Evolutionary conservation across 2,329 filamentous ascomycete genomes (phyloP), one percentile per base, ranked within the genome.

Genomic region (Penicillium psychrosexuale): DNA sequence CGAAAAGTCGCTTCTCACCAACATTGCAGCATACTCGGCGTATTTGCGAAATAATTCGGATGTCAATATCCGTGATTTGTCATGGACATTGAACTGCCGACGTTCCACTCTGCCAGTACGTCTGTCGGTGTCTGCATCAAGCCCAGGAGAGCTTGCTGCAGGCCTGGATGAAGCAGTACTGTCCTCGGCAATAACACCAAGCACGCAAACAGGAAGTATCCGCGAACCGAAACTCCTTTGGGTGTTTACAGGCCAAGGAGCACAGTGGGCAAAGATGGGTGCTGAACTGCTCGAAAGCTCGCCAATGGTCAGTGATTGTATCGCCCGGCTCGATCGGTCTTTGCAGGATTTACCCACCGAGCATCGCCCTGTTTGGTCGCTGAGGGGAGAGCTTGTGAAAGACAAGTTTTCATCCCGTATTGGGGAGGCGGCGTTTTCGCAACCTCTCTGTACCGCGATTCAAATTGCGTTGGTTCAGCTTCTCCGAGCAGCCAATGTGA

Each of bases 201-300:
- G 40, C 12, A 48, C 39, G 1, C 55, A 61, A 27, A 59, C 57
- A 0, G 40, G 36, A 5, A 58, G 19, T n/a, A 27, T 57, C 3
- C 49, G 44, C 9, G n/a, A 47, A 8, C 55, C 56, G 6, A 63
- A 53, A 22, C n/a, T 64, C 3, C 50, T 66, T 7, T 62, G 59
- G 0, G 57, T 71, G 0, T 71, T 71, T 38, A 71, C 68, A 15
- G 69, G 69, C 0, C 69, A 72, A 42, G 69, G 69, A 12, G 64
- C 68, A 0, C 69, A 72, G 33, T 71, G 68, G 68, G 54, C 63
- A n/a, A 30, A 39, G 7, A 72, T 72, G 69, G 68, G 66, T 11
- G 53, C 53, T 1, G 58, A 61, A 27, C 36, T 69, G 9, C 34
- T 66, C 1, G 31, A 28, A 1, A 52, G 31, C 13, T 64, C 57